Percentiles rank a stretch among this genome's conserved stretches.
Conservation (phyloP, 306 rosid genomes). For the Dryas alaskensis region DNA sequence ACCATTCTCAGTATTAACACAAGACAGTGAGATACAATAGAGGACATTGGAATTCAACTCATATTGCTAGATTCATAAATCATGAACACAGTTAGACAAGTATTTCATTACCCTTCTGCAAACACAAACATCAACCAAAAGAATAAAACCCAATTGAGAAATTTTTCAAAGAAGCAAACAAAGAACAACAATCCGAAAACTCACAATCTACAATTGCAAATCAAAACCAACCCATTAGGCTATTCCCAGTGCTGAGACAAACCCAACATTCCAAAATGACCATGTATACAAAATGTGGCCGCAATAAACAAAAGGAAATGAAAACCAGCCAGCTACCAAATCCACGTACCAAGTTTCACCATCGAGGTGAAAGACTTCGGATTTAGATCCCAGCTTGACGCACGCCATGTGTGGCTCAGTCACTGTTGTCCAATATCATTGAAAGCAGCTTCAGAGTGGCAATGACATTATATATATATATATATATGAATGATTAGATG, state of each 20-base stretch:
- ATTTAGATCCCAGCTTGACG: constrained; percentile 78
- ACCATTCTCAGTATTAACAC: neutral
- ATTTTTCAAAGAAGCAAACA: neutral
- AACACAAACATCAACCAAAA: neutral
- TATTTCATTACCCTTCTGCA: neutral
- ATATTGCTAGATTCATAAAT: neutral
- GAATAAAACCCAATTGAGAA: neutral
- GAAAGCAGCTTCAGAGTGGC: constrained; percentile 8
- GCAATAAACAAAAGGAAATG: neutral
- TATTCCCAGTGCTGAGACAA: neutral
- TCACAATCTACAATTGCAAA: neutral
- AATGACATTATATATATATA: neutral
- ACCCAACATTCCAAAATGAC: constrained; percentile 11
- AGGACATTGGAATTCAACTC: too few relatives aligned
- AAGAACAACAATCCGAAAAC: neutral
- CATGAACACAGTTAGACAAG: neutral
- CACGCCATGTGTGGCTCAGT: constrained; percentile 47
- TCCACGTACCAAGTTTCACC: constrained; percentile 58
- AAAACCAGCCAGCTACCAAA: constrained; percentile 9
- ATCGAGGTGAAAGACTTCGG: constrained; percentile 63
- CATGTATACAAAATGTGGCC: neutral
- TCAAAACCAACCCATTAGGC: constrained; percentile 1
- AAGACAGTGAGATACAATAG: too few relatives aligned
- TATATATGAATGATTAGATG: neutral
- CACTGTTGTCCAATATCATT: constrained; percentile 17